Evolutionary conservation across 768 basidiomycete genomes (phyloP).

Genomic region (Phanerodontia chrysosporium): DNA sequence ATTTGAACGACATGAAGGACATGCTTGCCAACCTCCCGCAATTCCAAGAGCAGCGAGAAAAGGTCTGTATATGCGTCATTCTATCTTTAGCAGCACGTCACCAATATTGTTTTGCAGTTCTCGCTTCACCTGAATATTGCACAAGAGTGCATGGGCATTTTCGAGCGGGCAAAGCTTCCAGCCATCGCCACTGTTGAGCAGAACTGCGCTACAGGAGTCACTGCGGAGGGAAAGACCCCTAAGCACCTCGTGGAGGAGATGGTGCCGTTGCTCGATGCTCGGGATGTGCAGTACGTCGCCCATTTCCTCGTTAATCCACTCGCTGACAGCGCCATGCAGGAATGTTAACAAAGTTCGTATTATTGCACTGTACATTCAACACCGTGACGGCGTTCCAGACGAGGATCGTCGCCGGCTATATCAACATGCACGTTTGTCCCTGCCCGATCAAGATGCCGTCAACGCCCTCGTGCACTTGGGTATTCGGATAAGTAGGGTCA

Average conservation of each 20-base stretch:
- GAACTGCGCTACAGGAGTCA: conserved; percentile 91
- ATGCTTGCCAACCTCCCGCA: conserved; percentile 95
- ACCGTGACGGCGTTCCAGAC: conserved; percentile 96
- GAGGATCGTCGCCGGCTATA: conserved; percentile 93
- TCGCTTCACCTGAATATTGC: conserved; percentile 97
- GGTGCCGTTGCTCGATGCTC: conserved; percentile 91
- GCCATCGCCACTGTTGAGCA: conserved; percentile 88
- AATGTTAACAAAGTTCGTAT: conserved; percentile 93
- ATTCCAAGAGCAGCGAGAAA: conserved; percentile 92
- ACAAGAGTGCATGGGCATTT: conserved; percentile 93
- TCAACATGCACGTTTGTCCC: conserved; percentile 85
- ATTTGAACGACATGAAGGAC: conserved; percentile 97
- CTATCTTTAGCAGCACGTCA: not conserved
- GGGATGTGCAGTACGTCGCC: conserved; percentile 67
- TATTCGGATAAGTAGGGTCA: conserved; percentile 76
- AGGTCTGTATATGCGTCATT: conserved; percentile 41
- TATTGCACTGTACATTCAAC: conserved; percentile 91
- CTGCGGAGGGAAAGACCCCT: conserved; percentile 89
- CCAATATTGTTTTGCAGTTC: conserved; percentile 49
- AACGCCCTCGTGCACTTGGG: conserved; percentile 85
- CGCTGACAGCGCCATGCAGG: conserved; percentile 34
- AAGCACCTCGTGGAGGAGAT: conserved; percentile 96
- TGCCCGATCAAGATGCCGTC: conserved; percentile 90
- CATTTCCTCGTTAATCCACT: not conserved
- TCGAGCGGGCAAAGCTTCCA: conserved; percentile 83